These are phyloP conservation scores for Hanseniaspora pseudoguilliermondii DNA, from an alignment of 805 yeast genomes.

Conservation along the genomic window DNA sequence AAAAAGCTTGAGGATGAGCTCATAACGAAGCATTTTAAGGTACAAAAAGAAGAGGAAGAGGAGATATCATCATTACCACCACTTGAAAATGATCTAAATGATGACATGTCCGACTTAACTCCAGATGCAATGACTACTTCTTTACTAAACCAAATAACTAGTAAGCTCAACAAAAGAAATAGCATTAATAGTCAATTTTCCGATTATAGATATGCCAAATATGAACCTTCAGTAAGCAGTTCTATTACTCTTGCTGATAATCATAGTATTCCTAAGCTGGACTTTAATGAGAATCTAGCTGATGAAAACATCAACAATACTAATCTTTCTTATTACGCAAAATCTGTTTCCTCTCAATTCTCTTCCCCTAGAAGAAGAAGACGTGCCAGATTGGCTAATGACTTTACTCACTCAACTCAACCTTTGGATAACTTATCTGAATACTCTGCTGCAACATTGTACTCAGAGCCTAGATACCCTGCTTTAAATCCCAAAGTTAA, in stretches of 20 bases:
- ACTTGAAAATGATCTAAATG: not conserved
- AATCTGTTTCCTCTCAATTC: conserved; percentile 22
- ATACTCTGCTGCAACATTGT: conserved; percentile 21
- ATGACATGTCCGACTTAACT: not conserved
- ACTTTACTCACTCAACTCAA: not conserved
- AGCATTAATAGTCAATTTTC: not conserved
- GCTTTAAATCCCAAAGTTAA: not conserved
- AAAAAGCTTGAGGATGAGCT: not conserved
- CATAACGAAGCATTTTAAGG: not conserved
- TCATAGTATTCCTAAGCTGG: not conserved
- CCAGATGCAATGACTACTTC: conserved; percentile 5
- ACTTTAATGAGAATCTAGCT: not conserved
- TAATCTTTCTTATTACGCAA: conserved; percentile 26
- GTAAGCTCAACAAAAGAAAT: not conserved
- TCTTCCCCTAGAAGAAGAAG: conserved; percentile 20
- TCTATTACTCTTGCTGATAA: not conserved
- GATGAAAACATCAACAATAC: not conserved
- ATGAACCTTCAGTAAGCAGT: not conserved
- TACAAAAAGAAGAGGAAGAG: not conserved
- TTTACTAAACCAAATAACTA: not conserved
- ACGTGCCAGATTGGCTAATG: conserved; percentile 9
- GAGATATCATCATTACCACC: not conserved
- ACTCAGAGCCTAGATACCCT: not conserved
- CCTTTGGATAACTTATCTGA: conserved; percentile 18
- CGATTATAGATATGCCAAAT: not conserved